Evolutionary conservation across 2,329 filamentous ascomycete genomes (phyloP).

Genomic region (Ophiocordyceps unilateralis): DNA sequence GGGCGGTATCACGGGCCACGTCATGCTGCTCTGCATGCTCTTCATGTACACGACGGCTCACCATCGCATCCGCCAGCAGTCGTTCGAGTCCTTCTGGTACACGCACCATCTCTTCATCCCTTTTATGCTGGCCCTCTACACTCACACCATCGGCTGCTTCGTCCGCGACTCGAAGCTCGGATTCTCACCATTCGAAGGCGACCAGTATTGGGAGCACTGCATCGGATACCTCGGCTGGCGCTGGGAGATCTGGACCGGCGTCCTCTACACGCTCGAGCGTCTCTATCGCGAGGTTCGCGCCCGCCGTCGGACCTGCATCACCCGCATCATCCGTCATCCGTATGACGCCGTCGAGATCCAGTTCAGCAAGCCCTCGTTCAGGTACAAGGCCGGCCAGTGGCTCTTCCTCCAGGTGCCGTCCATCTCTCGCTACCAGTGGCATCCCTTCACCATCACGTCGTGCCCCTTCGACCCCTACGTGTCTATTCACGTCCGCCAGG

Average conservation of each 20-base stretch:
- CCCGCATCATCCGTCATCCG: conserved; percentile 85
- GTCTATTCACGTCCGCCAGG: conserved; percentile 39
- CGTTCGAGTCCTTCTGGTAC: conserved; percentile 98
- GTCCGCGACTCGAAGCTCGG: conserved; percentile 62
- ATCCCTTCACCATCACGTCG: conserved; percentile 40
- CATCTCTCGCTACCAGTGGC: conserved; percentile 38
- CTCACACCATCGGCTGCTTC: conserved; percentile 90
- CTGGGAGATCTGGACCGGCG: conserved; percentile 83
- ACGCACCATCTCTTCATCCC: conserved; percentile 97
- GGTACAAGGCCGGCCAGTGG: conserved; percentile 39
- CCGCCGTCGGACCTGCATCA: conserved; percentile 71
- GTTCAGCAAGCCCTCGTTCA: conserved; percentile 73
- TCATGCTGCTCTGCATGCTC: conserved; percentile 98
- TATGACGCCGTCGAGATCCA: conserved; percentile 97
- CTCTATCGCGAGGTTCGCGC: conserved; percentile 82
- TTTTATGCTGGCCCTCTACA: conserved; percentile 85
- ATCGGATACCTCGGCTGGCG: conserved; percentile 93
- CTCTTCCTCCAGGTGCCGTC: conserved; percentile 36
- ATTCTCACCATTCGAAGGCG: conserved; percentile 70
- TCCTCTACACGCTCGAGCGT: conserved; percentile 71
- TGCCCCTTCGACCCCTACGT: conserved; percentile 41
- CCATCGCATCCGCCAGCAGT: conserved; percentile 84
- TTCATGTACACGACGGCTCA: conserved; percentile 96
- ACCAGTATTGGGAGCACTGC: conserved; percentile 77
- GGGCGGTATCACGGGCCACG: conserved; percentile 84